phyloP scores from a whole-genome alignment of 2,329 filamentous ascomycete genomes.

The Geosmithia flava region DNA sequence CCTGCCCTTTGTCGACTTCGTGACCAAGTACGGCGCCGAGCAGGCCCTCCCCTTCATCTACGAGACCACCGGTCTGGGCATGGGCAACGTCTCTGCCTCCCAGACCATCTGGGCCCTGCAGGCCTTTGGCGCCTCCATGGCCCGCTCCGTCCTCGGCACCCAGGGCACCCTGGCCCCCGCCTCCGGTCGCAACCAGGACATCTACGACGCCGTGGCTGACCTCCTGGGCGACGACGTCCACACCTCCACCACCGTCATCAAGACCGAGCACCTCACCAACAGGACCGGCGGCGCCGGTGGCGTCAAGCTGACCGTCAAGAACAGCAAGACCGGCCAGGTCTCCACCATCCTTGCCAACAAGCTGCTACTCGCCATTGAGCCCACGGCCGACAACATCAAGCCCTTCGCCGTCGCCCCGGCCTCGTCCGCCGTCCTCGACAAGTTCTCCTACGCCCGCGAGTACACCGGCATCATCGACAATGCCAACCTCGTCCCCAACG shows the following conservation, averaged over 20 bases:
- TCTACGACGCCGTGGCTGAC: conserved; percentile 23
- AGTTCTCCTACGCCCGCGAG: conserved; percentile 19
- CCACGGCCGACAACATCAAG: conserved; percentile 15
- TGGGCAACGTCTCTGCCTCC: conserved; percentile 21
- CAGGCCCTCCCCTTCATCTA: conserved; percentile 18
- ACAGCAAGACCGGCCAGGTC: conserved; percentile 7
- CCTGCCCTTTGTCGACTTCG: conserved; percentile 25
- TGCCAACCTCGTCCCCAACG: conserved; percentile 10
- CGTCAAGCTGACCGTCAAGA: conserved; percentile 13
- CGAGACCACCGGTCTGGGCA: conserved; percentile 19
- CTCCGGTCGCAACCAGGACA: conserved; percentile 22
- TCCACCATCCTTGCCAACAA: conserved; percentile 18
- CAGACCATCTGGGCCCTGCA: conserved; percentile 25
- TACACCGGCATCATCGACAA: conserved; percentile 17
- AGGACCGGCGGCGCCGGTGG: conserved; percentile 3
- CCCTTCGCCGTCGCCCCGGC: conserved; percentile 16
- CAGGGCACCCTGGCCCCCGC: conserved; percentile 14
- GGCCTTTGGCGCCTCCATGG: conserved; percentile 14
- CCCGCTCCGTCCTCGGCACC: conserved; percentile 14
- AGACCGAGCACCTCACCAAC: conserved; percentile 12
- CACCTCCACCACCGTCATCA: conserved; percentile 18
- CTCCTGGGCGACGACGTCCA: conserved; percentile 22
- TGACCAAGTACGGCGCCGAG: conserved; percentile 24
- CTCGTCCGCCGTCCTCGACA: conserved; percentile 18
- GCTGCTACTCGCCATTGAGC: conserved; percentile 22